A percentile compares a stretch with the other conserved stretches of the same genome.
These are phyloP conservation scores for Aegle marmelos DNA, from an alignment of 345 rosid genomes.

Conservation along the genomic window DNA sequence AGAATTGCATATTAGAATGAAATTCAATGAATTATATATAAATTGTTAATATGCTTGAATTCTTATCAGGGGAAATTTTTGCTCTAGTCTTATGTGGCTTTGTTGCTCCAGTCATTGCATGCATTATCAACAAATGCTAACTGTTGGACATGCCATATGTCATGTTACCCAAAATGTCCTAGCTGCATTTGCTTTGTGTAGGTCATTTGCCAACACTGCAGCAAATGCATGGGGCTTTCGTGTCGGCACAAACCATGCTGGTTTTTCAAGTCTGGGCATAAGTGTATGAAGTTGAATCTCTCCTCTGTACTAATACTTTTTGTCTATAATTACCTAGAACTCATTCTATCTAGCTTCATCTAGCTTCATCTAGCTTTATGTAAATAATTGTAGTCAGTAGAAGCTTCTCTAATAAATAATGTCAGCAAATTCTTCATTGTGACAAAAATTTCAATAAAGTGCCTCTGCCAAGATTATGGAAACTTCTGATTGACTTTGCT, in stretches of 20 bases:
- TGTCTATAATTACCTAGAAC: no score
- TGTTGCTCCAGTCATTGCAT: conserved; percentile 23
- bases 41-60: not conserved
- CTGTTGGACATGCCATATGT: conserved; percentile 6
- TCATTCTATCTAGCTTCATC: no score
- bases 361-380: no score
- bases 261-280: conserved; percentile 6
- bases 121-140: not conserved
- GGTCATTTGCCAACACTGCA: not conserved
- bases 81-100: conserved; percentile 14
- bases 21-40: not conserved
- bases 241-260: conserved; percentile 4
- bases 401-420: not conserved
- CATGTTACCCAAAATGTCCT: not conserved
- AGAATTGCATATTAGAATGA: no score
- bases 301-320: not conserved
- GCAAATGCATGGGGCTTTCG: conserved; percentile 13
- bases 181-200: conserved; percentile 12
- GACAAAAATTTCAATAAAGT: not conserved
- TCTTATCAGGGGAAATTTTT: conserved; percentile 13
- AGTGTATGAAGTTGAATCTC: conserved; percentile 15
- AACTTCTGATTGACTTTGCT: not conserved
- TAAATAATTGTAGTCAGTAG: no score
- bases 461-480: not conserved
- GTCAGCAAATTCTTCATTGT: not conserved